Percentiles rank a stretch among this genome's conserved stretches.
Conservation (phyloP, 1,139 yeast species). For the Nakaseomyces delphensis region DNA sequence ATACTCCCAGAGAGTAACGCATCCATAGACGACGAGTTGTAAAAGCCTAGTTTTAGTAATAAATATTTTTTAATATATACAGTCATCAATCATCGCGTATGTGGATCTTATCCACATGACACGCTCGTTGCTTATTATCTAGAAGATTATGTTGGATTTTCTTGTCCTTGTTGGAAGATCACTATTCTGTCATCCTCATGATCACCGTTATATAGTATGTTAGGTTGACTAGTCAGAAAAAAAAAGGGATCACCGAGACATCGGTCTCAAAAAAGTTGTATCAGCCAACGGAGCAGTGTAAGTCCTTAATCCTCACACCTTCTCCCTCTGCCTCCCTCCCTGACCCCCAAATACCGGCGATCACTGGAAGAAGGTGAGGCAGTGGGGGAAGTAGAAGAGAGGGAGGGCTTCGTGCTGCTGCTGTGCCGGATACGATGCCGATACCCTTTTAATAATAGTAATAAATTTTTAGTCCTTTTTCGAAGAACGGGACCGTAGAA, state of each 20-base stretch:
- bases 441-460: no score
- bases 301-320: neutral
- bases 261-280: no score
- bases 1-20: constrained; percentile 35
- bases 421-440: no score
- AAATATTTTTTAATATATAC: neutral
- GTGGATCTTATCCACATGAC: no score
- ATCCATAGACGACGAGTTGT: constrained; percentile 7
- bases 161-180: no score
- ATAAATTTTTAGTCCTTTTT: no score
- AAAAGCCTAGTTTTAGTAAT: neutral
- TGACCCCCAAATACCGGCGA: no score
- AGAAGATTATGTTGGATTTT: no score
- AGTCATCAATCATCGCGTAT: neutral
- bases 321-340: neutral
- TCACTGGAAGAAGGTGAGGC: neutral
- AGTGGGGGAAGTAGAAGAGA: neutral
- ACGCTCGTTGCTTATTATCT: no score
- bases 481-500: no score
- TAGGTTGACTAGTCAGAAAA: neutral
- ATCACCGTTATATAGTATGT: neutral
- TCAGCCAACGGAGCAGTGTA: no score
- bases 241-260: constrained; percentile 5
- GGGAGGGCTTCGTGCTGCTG: neutral
- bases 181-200: no score